A percentile compares a stretch with the other conserved stretches of the same genome.
Evolutionary conservation across 352 stramenopile species (phyloP).

Genomic region (Sclerospora graminicola): DNA sequence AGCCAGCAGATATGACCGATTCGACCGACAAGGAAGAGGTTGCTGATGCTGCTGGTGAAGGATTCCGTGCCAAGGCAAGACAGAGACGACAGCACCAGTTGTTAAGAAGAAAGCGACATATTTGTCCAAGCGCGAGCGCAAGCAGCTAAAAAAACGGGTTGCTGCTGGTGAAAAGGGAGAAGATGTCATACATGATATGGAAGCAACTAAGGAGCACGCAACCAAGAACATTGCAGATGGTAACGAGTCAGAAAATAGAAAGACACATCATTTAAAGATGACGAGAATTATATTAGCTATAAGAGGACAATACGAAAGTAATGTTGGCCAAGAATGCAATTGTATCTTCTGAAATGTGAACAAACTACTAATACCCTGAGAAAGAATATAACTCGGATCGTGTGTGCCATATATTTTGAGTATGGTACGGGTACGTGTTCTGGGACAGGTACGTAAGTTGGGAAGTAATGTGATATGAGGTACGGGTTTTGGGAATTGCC

Average conservation of each 20-base stretch:
- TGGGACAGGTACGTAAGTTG: too few species aligned
- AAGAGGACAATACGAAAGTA: conserved; percentile 63
- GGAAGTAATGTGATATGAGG: too few species aligned
- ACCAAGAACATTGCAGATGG: conserved; percentile 2
- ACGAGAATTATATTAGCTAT: conserved; percentile 82
- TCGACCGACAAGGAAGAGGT: conserved; percentile 23
- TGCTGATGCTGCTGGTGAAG: conserved; percentile 5
- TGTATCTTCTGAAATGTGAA: too few species aligned
- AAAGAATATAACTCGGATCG: too few species aligned
- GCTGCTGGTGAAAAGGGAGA: conserved; percentile 60
- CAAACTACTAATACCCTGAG: too few species aligned
- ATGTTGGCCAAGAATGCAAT: conserved; percentile 68
- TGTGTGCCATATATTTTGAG: too few species aligned
- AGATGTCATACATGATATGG: conserved; percentile 59
- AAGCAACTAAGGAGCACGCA: conserved; percentile 32
- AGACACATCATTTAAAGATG: conserved; percentile 52
- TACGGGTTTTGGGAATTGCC: too few species aligned
- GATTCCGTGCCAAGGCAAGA: not conserved
- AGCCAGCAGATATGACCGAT: conserved; percentile 19
- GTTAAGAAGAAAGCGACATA: conserved; percentile 66
- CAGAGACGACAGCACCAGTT: conserved; percentile 1
- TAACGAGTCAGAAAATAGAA: conserved; percentile 21
- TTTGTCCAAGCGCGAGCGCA: conserved; percentile 92
- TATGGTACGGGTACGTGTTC: too few species aligned
- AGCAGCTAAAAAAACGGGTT: conserved; percentile 88